Conservation (phyloP, 2,329 filamentous ascomycete species). For the Pleomassaria siparia region DNA sequence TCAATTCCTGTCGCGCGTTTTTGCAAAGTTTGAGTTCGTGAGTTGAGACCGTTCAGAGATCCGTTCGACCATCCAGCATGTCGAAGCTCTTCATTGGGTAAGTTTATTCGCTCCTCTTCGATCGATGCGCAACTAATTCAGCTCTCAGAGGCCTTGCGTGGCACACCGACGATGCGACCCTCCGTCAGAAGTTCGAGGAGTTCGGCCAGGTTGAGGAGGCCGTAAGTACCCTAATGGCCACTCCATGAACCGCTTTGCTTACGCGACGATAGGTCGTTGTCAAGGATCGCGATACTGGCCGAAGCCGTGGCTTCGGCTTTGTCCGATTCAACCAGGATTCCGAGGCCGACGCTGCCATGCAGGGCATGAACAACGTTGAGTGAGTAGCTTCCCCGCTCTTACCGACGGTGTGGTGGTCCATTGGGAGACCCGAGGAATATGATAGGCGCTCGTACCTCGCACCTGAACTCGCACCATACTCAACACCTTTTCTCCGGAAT, state of each 20-base stretch:
- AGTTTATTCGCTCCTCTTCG: constrained; percentile 37
- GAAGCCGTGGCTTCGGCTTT: constrained; percentile 96
- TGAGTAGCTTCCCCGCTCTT: constrained; percentile 52
- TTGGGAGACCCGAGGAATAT: background rate
- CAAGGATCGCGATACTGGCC: constrained; percentile 94
- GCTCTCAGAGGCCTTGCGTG: constrained; percentile 85
- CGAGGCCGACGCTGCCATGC: constrained; percentile 76
- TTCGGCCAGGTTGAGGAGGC: constrained; percentile 93
- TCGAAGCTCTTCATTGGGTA: constrained; percentile 95
- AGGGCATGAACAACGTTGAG: constrained; percentile 86
- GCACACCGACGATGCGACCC: constrained; percentile 89
- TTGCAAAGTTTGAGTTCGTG: constrained; percentile 33
- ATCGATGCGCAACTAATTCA: constrained; percentile 7
- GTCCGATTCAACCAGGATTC: constrained; percentile 80
- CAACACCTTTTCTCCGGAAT: constrained; percentile 2
- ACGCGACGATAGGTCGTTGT: constrained; percentile 74
- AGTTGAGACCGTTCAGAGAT: constrained; percentile 45
- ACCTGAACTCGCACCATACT: background rate
- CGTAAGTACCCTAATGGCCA: constrained; percentile 60
- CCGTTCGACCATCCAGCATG: constrained; percentile 58
- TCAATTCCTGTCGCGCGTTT: constrained; percentile 25
- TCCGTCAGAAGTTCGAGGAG: constrained; percentile 89
- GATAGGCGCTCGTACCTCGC: background rate
- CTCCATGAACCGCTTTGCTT: constrained; percentile 10
- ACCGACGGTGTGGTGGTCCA: background rate